These are phyloP conservation scores for Pseudonectria buxi DNA, from an alignment of 2,329 filamentous ascomycete genomes.

Conservation along the genomic window DNA sequence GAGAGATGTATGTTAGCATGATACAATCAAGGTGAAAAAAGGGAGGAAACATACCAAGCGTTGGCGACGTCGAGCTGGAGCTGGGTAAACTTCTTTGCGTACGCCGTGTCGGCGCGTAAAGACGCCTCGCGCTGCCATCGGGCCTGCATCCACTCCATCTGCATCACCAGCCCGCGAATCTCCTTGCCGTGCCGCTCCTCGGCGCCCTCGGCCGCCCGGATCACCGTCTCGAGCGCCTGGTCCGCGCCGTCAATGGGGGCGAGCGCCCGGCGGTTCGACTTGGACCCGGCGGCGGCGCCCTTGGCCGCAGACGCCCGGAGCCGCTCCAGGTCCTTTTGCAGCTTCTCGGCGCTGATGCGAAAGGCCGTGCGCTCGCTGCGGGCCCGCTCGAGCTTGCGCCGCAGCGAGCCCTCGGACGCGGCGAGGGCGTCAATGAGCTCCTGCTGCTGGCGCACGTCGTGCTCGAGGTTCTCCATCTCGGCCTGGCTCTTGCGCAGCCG, in stretches of 20 bases:
- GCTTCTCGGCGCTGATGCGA: conserved; percentile 46
- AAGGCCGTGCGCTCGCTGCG: conserved; percentile 58
- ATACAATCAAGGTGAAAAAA: conserved; percentile 3
- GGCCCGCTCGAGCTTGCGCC: conserved; percentile 61
- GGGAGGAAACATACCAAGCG: conserved; percentile 66
- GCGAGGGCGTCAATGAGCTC: conserved; percentile 52
- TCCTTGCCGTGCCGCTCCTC: conserved; percentile 68
- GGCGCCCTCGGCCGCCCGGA: conserved; percentile 52
- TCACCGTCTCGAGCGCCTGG: conserved; percentile 51
- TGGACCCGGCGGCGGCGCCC: conserved; percentile 17
- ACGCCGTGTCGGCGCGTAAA: conserved; percentile 73
- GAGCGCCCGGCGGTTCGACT: conserved; percentile 16
- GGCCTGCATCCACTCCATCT: conserved; percentile 86
- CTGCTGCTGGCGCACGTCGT: conserved; percentile 64
- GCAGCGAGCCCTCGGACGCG: conserved; percentile 52
- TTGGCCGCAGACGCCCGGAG: conserved; percentile 36
- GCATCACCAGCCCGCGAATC: conserved; percentile 74
- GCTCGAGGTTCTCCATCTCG: conserved; percentile 62
- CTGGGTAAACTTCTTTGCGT: conserved; percentile 77
- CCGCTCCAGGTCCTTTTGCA: conserved; percentile 44
- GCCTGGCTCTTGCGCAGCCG: conserved; percentile 58
- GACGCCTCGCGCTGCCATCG: conserved; percentile 72
- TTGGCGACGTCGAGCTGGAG: conserved; percentile 77
- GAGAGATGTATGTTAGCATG: background rate
- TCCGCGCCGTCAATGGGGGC: conserved; percentile 35